A percentile compares a stretch with the other conserved stretches of the same genome.
These are phyloP conservation scores for Lactifluus pinguis DNA, from an alignment of 768 basidiomycete species.

Conservation along the genomic window DNA sequence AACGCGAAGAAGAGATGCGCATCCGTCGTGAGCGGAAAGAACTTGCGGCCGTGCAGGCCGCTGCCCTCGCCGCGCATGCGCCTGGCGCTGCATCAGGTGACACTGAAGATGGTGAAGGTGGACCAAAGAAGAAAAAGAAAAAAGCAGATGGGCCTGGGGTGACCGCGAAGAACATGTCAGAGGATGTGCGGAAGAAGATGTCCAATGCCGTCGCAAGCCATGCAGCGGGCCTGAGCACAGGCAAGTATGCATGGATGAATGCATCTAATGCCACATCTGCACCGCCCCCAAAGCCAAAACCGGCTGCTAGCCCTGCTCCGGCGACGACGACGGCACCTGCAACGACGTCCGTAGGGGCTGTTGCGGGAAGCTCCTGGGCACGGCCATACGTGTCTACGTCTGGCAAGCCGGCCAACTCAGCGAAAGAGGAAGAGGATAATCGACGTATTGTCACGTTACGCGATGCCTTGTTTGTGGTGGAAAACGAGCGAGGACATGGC, in stretches of 20 bases:
- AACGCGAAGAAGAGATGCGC: constrained; percentile 76
- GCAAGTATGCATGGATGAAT: constrained; percentile 86
- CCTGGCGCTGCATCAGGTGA: constrained; percentile 45
- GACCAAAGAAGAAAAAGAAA: constrained; percentile 66
- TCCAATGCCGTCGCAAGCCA: constrained; percentile 84
- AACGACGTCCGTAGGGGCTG: constrained; percentile 18
- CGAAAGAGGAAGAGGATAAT: constrained; percentile 40
- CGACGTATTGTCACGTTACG: constrained; percentile 56
- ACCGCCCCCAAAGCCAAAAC: constrained; percentile 28
- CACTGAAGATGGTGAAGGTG: constrained; percentile 40
- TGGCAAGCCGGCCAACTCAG: constrained; percentile 31
- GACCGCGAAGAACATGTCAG: constrained; percentile 82
- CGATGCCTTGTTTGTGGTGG: constrained; percentile 81
- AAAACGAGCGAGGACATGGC: constrained; percentile 76
- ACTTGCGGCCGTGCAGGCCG: constrained; percentile 60
- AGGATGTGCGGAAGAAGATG: constrained; percentile 88
- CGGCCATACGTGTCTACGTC: constrained; percentile 53
- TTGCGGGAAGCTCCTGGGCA: constrained; percentile 41
- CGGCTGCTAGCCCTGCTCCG: constrained; percentile 23
- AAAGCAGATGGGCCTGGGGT: constrained; percentile 76
- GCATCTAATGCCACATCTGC: constrained; percentile 43
- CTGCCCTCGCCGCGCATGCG: constrained; percentile 55
- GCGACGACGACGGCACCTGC: constrained; percentile 25
- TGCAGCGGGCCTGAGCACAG: constrained; percentile 68
- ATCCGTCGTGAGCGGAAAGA: constrained; percentile 72